Evolutionary conservation across 306 rosid genomes (phyloP), one percentile per base, ranked within the genome.

Genomic region (Erythrophleum fordii): DNA sequence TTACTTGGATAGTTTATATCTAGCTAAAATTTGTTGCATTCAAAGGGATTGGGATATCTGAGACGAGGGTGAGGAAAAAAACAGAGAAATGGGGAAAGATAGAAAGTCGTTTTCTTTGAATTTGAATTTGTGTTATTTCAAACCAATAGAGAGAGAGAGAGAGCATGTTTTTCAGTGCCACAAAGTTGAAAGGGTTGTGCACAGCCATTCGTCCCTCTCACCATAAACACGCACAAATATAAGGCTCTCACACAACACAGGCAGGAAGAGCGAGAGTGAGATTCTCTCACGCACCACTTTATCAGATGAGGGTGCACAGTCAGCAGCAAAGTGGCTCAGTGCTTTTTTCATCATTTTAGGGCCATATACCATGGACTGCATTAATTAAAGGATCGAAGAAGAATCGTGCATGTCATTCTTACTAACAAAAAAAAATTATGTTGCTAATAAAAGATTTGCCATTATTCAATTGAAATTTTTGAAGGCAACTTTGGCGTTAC

Each of bases 81-180:
- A 77, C 44, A 56, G 31, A 45, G 65, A 25, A 71, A 69, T 52
- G 48, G 84, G 69, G 60, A 85, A 76, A 82, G 88, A 73, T 62
- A 92, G 86, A 77, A 55, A 73, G 96, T 92, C 97, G 73, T 94
- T 88, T 83, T 92, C 96, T n/a, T n/a, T n/a, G n/a, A n/a, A n/a
- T 67, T 4, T 70, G 93, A 85, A 84, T 89, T 83, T 88, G 85
- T 73, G 87, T 41, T 81, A 72, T 85, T 81, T 86, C 79, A 78
- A 87, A 91, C 85, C 80, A 8, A 6, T 10, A 0, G 44, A 48
- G 58, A 76, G 79, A 69, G 34, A 72, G 42, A 83, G 46, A 48
- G 16, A 35, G 71, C 97, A 92, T 94, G 96, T 88, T 92, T 94
- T 94, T 94, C 98, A 94, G 98, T 94, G 98, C 96, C 96, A 88